Conservation (phyloP, 2,329 filamentous ascomycete species). For the Colletotrichum sp. region DNA sequence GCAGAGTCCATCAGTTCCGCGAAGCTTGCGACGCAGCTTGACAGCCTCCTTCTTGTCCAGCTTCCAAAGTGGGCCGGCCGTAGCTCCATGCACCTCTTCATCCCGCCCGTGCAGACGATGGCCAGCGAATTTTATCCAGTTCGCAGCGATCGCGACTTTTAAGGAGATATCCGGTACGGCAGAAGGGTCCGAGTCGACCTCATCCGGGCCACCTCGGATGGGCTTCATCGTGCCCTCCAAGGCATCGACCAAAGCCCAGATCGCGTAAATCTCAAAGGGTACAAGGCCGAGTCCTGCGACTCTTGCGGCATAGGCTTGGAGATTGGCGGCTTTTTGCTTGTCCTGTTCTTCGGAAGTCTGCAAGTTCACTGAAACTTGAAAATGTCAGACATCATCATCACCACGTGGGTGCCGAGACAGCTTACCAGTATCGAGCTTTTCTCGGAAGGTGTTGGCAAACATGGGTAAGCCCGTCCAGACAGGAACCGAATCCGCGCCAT, state of each 20-base stretch:
- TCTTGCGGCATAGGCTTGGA: background rate
- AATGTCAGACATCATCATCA: background rate
- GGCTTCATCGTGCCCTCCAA: background rate
- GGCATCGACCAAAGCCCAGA: background rate
- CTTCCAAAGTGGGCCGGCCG: background rate
- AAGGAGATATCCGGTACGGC: background rate
- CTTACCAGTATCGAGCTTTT: background rate
- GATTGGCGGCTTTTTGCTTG: background rate
- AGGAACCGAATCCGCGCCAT: background rate
- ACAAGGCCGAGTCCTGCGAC: background rate
- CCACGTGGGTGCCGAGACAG: fast-evolving
- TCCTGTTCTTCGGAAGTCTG: background rate
- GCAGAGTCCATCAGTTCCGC: background rate
- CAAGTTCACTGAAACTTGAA: background rate
- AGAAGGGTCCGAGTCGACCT: background rate
- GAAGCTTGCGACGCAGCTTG: background rate
- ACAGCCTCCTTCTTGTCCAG: background rate
- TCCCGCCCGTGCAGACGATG: background rate
- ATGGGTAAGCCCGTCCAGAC: background rate
- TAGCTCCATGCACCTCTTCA: background rate
- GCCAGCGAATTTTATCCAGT: background rate
- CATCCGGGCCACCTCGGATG: background rate
- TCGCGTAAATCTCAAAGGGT: background rate
- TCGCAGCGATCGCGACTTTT: background rate
- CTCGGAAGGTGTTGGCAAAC: background rate